Base-by-base conservation (phyloP, 2,329 filamentous ascomycete genomes). In the Exserohilum rostratum region DNA sequence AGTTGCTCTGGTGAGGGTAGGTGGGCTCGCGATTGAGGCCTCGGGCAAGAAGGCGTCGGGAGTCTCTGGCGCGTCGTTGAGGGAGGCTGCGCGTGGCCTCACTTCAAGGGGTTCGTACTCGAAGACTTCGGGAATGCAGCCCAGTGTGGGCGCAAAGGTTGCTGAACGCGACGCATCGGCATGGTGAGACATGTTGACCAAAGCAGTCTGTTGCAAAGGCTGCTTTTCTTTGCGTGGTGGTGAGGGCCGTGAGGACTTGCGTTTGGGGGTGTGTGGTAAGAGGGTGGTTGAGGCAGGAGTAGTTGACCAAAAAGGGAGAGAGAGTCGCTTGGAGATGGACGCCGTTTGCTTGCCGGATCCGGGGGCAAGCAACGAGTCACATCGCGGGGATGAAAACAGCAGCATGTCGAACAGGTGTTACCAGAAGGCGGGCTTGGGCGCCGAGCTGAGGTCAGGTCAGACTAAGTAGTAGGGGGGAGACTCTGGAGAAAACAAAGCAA, bases 81-180 rank as follows among this genome's bases (percentile, higher is more conserved):
- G 62, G 29, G 62, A 57, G 4, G 50, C 42, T 13, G 55, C 51
- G 15, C 50, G 50, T 10, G 38, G 38, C n/a, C 40, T 50, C 5
- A 35, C 43, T 7, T 56, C 60, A n/a, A 62, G 60, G 9, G 55
- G 27, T 27, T 67, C 65, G n/a, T 66, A 59, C 48, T 68, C 65
- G 46, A 62, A 61, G 34, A 65, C 64, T 47, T 68, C 65, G 35
- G 57, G 59, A 39, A 68, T 68, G 55, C 64, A 65, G 15, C 60
- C 61, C 18, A 68, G 58, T n/a, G 65, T 68, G 9, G 65, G 65
- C n/a, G 65, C 57, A 18, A 66, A 67, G 15, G 56, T 48, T 10
- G 60, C 52, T 22, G 64, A 62, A 25, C 64, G 57, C 9, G 65
- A 60, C n/a, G 51, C 55, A n/a, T 54, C 56, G 11, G 39, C 42